Base-by-base conservation (phyloP, 2,329 filamentous ascomycete genomes). In the Leptographium radiaticola region DNA sequence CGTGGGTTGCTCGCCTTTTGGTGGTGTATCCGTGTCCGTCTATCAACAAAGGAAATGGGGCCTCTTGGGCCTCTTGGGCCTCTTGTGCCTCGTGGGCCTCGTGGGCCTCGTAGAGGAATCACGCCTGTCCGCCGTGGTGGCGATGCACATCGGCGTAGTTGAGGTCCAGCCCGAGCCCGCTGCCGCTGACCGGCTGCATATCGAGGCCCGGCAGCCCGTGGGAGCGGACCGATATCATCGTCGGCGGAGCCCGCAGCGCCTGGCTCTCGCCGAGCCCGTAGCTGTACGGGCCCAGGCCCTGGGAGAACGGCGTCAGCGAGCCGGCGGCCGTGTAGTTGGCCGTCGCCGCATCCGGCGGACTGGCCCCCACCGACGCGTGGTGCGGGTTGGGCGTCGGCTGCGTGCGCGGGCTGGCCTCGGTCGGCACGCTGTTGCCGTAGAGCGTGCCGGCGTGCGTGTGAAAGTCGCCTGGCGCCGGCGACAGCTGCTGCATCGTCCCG, bases 301-400 rank as follows among this genome's bases (percentile, higher is more conserved):
- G 55, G 20, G 56, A 39, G 15, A 50, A 59, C 0, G 58, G 43
- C 2, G 55, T 30, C 33, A 58, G 50, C 12, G 36, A 42, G 3
- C 53, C 53, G 4, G 40, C 53, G 5, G 58, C 53, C 16, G 58
- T 56, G 48, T 59, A 59, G 52, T 55, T 58, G 18, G 53, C 49
- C 18, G 55, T 50, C 1, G 47, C 40, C 2, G 47, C 56, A 4
- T 59, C 58, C 6, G 55, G 47, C 1, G 58, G 53, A 18, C 58
- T 59, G 8, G 55, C 55, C 43, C 57, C 54, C 12, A 54, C 51
- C 4, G 56, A 54, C 36, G 55, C 47, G 13, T 52, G 55, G 54
- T 57, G 51, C 2, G 57, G 52, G 30, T 56, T 59, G 7, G 58
- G 54, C 13, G 58, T 58, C 39, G 56, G 40, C n/a, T 58, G 56